phyloP scores from a whole-genome alignment of 108 stramenopile species.

The Aureococcus anophagefferens region DNA sequence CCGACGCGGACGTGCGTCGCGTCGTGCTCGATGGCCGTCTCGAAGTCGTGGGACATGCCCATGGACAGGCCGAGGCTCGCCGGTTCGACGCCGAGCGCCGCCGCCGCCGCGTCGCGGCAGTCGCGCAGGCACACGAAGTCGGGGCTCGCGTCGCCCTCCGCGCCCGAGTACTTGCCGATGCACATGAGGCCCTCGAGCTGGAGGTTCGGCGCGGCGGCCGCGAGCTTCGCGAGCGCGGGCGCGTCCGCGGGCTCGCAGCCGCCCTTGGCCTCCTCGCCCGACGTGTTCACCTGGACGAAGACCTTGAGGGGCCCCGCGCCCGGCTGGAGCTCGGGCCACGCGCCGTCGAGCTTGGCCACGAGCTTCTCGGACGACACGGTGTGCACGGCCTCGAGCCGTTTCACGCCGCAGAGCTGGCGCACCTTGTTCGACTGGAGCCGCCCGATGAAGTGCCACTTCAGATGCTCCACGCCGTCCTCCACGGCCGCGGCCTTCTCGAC shows the following conservation, averaged over 20 bases:
- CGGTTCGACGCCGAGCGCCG: constrained; percentile 30
- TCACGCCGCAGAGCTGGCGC: constrained; percentile 35
- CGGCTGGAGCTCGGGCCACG: background rate
- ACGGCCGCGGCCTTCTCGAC: constrained; percentile 74
- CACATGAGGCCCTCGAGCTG: constrained; percentile 89
- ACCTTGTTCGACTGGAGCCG: constrained; percentile 93
- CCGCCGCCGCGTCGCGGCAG: constrained; percentile 24
- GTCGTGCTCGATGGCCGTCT: constrained; percentile 80
- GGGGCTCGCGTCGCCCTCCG: background rate
- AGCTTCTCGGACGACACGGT: background rate
- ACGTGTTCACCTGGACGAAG: constrained; percentile 89
- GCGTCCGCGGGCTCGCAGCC: constrained; percentile 62
- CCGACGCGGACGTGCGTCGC: constrained; percentile 89
- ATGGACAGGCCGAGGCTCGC: constrained; percentile 72
- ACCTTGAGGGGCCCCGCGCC: constrained; percentile 17
- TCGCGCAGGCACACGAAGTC: background rate
- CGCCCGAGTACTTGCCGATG: constrained; percentile 52
- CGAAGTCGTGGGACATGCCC: constrained; percentile 97
- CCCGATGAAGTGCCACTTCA: constrained; percentile 93
- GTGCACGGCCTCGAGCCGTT: background rate
- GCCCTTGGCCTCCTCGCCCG: constrained; percentile 85
- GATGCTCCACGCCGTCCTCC: constrained; percentile 31
- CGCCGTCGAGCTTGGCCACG: background rate
- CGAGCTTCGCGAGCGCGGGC: constrained; percentile 37
- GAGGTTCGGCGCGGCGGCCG: constrained; percentile 49